Conservation (phyloP, 352 stramenopile genomes). For the Phytophthora pseudosyringae region DNA sequence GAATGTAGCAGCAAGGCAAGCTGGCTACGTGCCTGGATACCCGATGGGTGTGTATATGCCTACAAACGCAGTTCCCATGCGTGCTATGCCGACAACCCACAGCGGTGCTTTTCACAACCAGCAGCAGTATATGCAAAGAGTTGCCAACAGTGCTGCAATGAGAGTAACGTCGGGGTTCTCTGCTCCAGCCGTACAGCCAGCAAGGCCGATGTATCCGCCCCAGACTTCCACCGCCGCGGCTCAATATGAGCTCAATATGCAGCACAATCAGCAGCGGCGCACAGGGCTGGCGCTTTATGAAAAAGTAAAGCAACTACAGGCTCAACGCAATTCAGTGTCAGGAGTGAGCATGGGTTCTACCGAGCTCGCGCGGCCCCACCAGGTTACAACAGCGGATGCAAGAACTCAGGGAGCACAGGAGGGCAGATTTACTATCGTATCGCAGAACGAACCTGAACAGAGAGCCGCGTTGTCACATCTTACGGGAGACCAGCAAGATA, state of each 20-base stretch:
- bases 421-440: slow-evolving; percentile 6
- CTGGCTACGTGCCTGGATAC: slow-evolving; percentile 19
- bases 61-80: slow-evolving; percentile 5
- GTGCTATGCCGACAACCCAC: background rate
- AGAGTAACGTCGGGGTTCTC: background rate
- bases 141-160: slow-evolving; percentile 14
- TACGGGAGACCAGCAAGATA: background rate
- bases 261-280: slow-evolving; percentile 7
- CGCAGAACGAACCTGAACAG: slow-evolving; percentile 1
- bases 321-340: slow-evolving; percentile 2
- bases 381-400: background rate
- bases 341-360: background rate
- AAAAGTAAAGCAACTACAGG: slow-evolving; percentile 23
- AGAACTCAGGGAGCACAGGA: slow-evolving; percentile 1
- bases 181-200: slow-evolving; percentile 1
- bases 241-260: slow-evolving; percentile 6
- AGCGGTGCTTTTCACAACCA: slow-evolving; percentile 5
- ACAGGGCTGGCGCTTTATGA: background rate
- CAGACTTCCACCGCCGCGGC: background rate
- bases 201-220: slow-evolving; percentile 7
- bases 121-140: slow-evolving; percentile 22
- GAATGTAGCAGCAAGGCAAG: slow-evolving; percentile 23
- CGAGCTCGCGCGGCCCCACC: slow-evolving; percentile 3
- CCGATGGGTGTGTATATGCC: slow-evolving; percentile 7
- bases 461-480: slow-evolving; percentile 5